Evolutionary conservation across 83 land plant species (phyloP), one percentile per base, ranked within the genome.

Genomic region (Larix sibirica): DNA sequence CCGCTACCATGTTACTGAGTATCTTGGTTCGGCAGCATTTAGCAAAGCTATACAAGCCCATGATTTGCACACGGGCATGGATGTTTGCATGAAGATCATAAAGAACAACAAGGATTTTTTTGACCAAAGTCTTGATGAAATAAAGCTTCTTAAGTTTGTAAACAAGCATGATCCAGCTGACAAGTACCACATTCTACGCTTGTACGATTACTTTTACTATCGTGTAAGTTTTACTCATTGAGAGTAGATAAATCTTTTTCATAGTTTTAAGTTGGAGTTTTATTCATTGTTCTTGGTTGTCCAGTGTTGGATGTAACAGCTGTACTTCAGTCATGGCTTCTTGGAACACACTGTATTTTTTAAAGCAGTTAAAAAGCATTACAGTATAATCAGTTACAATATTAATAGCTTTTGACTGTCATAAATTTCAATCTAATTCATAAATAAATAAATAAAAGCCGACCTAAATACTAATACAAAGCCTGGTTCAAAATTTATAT

Each of bases 11-110:
- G 99, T 98, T 66, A 98, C 99, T 54, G 99, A 98, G 79, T 96
- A 94, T 80, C 89, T 98, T 31, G 99, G 99, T 61, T 94, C 98
- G 50, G 99, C 99, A 69, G 99, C 99, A 78, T 98, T 98, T 82
- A 98, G 99, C 87, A 98, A 95, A 81, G 99, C 99, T 79, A 94
- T 98, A 62, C 99, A 98, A 86, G 99, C 99, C 20, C 99, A 96
- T 87, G 99, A 98, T 77, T 82, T 98, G 77, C 96, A 94, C 59
- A 94, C 99, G 44, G 99, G 99, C 83, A 95, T 98, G 92, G 99
- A 98, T 90, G 99, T 98, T 8, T 98, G 99, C 82, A 92, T 97
- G 93, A 98, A 98, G 85, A 98, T 98, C 31, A 98, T 98, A 81
- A 98, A 98, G 86, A 98, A 98, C 84, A 98, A 98, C 88, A 98